These are phyloP conservation scores for Tulasnella calospora DNA, from an alignment of 768 basidiomycete genomes.

Conservation along the genomic window DNA sequence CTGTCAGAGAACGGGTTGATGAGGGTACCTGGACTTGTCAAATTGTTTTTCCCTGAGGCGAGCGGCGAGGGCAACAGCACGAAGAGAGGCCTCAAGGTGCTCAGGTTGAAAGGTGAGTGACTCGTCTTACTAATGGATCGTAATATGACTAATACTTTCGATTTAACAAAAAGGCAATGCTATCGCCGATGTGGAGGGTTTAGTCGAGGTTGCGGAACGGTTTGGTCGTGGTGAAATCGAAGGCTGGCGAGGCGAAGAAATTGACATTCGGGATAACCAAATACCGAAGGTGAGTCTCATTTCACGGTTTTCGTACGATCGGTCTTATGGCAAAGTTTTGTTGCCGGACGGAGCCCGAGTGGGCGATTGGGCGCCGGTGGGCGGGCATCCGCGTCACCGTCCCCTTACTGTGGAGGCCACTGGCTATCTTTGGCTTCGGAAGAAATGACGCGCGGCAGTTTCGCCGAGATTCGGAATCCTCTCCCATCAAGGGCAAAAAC, in stretches of 20 bases:
- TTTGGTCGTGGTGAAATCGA: constrained; percentile 47
- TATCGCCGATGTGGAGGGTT: constrained; percentile 20
- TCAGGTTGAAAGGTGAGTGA: constrained; percentile 19
- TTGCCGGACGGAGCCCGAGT: background rate
- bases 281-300: constrained; percentile 44
- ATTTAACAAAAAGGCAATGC: background rate
- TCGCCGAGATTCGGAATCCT: constrained; percentile 5
- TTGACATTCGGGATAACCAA: constrained; percentile 79
- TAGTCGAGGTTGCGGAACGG: constrained; percentile 25
- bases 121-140: background rate
- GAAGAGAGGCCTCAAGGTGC: constrained; percentile 24
- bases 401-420: background rate
- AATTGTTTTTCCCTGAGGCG: constrained; percentile 22
- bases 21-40: constrained; percentile 56
- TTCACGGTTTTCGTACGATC: background rate
- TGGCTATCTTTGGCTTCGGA: background rate
- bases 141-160: background rate
- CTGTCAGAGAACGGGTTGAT: constrained; percentile 71
- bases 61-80: background rate
- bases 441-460: background rate
- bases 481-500: background rate
- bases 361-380: background rate
- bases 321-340: background rate
- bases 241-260: constrained; percentile 72
- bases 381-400: background rate